Conservation (phyloP, 805 yeast genomes). For the Starmera pachycereana region DNA sequence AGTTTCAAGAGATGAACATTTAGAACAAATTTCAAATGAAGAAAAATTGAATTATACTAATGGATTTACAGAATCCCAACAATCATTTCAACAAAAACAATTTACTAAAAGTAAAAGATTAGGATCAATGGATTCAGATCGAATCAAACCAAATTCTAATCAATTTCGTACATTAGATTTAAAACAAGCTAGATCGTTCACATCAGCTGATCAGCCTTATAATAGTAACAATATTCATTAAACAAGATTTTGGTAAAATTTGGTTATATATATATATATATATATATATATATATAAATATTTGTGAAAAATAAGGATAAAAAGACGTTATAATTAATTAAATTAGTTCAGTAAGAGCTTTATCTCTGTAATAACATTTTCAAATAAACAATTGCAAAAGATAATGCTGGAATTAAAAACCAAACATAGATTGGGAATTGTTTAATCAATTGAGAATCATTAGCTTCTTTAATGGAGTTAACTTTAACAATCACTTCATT, state of each 20-base stretch:
- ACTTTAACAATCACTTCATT: constrained; percentile 11
- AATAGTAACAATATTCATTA: neutral
- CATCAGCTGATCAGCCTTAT: neutral
- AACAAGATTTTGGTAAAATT: too few relatives aligned
- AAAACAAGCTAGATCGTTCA: neutral
- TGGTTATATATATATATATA: too few relatives aligned
- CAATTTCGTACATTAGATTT: constrained; percentile 1
- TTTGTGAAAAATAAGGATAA: neutral
- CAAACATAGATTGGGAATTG: neutral
- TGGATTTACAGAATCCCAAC: neutral
- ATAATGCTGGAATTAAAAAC: neutral
- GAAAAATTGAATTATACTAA: too few relatives aligned
- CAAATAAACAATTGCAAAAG: neutral
- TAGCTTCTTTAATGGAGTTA: neutral
- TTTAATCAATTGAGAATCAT: neutral
- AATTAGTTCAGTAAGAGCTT: too few relatives aligned
- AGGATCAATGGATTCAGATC: neutral
- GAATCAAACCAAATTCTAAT: neutral
- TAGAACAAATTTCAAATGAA: neutral
- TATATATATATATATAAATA: too few relatives aligned
- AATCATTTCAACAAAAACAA: neutral
- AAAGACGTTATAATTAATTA: too few relatives aligned
- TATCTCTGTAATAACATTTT: neutral
- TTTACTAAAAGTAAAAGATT: neutral
- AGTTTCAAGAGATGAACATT: neutral